Evolutionary conservation across 202 grass and related monocot species (phyloP), one percentile per base, ranked within the genome.

Genomic region (Cymbopogon flexuosus): DNA sequence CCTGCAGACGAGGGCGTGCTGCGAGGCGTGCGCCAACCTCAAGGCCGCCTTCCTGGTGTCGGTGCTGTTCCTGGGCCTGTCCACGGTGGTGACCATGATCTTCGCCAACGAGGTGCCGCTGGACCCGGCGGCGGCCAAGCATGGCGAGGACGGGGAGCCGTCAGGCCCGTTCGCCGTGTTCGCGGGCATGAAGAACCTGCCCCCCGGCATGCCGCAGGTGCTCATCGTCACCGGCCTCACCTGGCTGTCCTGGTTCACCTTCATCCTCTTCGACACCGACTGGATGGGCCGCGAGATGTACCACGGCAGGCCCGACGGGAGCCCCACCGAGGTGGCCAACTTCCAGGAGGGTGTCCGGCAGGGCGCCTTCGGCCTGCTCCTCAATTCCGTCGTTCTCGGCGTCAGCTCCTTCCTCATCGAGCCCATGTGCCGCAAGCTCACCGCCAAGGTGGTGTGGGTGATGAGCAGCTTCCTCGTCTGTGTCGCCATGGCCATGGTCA

Each of bases 261-360:
- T 94, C 80, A 92, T 92, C 84, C 86, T 97, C 64, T 97, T 94
- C 30, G 91, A 97, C 87, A 97, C 94, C 30, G 94, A 97, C 72
- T 97, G 94, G 94, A 97, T 97, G 94, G 94, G 94, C 41, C 94
- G 94, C 1, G 94, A 97, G 89, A 87, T 97, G 23, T 97, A 90
- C 83, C 94, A 97, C 16, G 94, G 91, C 6, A 15, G 71, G 21
- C 87, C 91, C 0, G 91, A 85, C 10, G 94, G 94, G 33, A 78
- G 10, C 41, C 64, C 83, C 0, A 19, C 39, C 1, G 83, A 97
- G 87, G 40, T 87, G 13, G 79, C 64, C 3, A 82, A 68, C 11
- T 97, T 90, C 76, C 66, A 94, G 34, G 85, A 80, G 36, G 91
- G 94, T 0, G 89, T 97, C 34, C 81, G 91, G 14, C 82, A 97